Percentiles rank a stretch among this genome's conserved stretches.
Conservation (phyloP, 2,329 filamentous ascomycete genomes). For the Triangularia setosa region DNA sequence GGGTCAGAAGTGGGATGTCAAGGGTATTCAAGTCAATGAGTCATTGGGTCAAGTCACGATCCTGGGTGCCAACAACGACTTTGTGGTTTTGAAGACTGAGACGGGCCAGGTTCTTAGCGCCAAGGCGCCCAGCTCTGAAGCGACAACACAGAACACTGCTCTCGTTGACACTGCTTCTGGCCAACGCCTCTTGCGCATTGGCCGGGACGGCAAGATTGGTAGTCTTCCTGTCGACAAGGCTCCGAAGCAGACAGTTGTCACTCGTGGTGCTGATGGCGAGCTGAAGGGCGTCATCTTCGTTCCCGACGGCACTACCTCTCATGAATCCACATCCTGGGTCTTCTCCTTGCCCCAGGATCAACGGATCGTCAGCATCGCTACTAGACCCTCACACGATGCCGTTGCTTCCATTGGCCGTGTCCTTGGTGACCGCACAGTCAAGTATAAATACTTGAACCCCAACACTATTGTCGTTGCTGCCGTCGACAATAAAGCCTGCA, state of each 20-base stretch:
- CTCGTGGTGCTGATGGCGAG: constrained; percentile 45
- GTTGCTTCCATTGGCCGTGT: constrained; percentile 94
- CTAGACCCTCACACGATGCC: constrained; percentile 72
- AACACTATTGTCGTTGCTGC: constrained; percentile 77
- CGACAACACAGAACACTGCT: constrained; percentile 44
- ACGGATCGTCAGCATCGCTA: constrained; percentile 63
- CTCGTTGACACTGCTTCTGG: constrained; percentile 50
- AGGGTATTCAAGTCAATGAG: constrained; percentile 62
- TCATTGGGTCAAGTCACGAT: constrained; percentile 53
- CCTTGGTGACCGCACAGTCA: constrained; percentile 83
- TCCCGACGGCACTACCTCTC: constrained; percentile 37
- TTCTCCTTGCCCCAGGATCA: constrained; percentile 65
- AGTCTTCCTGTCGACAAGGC: constrained; percentile 43
- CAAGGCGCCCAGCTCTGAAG: constrained; percentile 37
- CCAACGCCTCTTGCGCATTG: constrained; percentile 52
- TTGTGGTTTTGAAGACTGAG: constrained; percentile 51
- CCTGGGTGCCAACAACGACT: constrained; percentile 58
- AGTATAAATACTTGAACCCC: constrained; percentile 95
- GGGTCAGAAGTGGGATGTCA: constrained; percentile 60
- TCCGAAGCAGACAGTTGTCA: constrained; percentile 53
- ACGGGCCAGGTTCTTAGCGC: constrained; percentile 50
- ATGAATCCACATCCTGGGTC: constrained; percentile 61
- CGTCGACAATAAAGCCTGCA: constrained; percentile 53
- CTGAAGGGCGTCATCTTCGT: constrained; percentile 55
- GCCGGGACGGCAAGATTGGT: constrained; percentile 45